Percentiles rank a stretch among this genome's conserved stretches.
Conservation (phyloP, 345 rosid species). For the Citropsis articulata region DNA sequence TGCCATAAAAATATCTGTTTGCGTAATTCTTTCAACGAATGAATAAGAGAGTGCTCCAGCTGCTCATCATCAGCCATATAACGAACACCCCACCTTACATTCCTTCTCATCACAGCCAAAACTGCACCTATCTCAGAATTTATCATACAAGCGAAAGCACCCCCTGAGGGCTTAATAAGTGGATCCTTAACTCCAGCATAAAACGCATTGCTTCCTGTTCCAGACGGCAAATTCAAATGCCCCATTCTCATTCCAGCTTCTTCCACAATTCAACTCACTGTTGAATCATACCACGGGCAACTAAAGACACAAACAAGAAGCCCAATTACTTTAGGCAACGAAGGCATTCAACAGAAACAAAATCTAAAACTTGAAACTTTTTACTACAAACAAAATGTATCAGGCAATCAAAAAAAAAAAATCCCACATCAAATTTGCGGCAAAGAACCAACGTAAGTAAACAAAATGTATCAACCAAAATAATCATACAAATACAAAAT, state of each 20-base stretch:
- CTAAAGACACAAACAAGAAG: not conserved
- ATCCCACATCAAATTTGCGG: not conserved
- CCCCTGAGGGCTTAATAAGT: constrained; percentile 34
- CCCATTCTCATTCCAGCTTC: constrained; percentile 43
- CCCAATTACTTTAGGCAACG: not conserved
- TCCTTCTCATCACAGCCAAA: constrained; percentile 81
- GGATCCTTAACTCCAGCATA: constrained; percentile 29
- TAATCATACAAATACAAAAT: not conserved
- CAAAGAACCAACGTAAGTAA: not conserved
- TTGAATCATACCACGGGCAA: constrained; percentile 18
- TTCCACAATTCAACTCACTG: constrained; percentile 18
- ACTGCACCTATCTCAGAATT: constrained; percentile 71
- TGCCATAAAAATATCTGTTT: constrained; percentile 64
- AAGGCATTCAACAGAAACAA: not conserved
- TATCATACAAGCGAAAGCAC: constrained; percentile 58
- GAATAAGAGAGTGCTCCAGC: constrained; percentile 68
- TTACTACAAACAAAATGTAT: not conserved
- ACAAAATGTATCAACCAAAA: not conserved
- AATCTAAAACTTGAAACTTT: not conserved
- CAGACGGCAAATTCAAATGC: constrained; percentile 36
- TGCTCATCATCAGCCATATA: constrained; percentile 60
- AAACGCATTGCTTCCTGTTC: constrained; percentile 32
- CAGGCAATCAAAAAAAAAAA: not conserved
- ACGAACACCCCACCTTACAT: constrained; percentile 67
- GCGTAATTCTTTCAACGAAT: constrained; percentile 63